phyloP scores from a whole-genome alignment of 164 flowering plant genomes.

The Vitis riparia region DNA sequence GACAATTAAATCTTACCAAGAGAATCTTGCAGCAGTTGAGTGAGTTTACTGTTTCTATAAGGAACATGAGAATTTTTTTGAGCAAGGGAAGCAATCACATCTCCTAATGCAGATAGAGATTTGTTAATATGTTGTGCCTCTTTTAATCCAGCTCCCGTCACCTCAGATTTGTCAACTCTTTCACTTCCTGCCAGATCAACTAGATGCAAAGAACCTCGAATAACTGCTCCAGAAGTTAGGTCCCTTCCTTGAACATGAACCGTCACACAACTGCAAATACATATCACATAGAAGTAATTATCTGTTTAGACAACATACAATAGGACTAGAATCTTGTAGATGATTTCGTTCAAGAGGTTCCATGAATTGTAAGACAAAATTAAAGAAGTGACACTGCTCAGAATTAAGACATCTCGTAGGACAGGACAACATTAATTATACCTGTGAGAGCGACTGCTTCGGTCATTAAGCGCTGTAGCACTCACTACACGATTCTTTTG shows the following conservation, averaged over 20 bases:
- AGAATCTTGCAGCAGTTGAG: slow-evolving; percentile 83
- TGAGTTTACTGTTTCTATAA: slow-evolving; percentile 78
- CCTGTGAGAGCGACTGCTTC: slow-evolving; percentile 80
- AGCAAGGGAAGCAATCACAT: slow-evolving; percentile 77
- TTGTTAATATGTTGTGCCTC: slow-evolving; percentile 82
- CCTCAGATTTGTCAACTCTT: slow-evolving; percentile 77
- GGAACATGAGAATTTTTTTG: slow-evolving; percentile 71
- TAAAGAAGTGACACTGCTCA: no score
- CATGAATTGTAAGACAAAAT: no score
- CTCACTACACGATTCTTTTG: slow-evolving; percentile 62
- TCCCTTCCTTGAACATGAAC: slow-evolving; percentile 85
- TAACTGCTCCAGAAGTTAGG: slow-evolving; percentile 52
- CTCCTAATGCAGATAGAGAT: slow-evolving; percentile 85
- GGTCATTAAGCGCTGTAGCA: slow-evolving; percentile 63
- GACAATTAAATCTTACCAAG: slow-evolving; percentile 45
- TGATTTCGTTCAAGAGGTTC: no score
- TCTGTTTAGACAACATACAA: neutral
- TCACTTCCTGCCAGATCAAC: slow-evolving; percentile 93
- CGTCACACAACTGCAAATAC: slow-evolving; percentile 65
- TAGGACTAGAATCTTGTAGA: neutral
- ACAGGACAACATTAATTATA: neutral
- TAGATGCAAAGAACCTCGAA: slow-evolving; percentile 81
- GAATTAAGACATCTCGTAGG: no score
- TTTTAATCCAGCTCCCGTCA: slow-evolving; percentile 69
- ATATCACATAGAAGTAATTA: neutral